A percentile compares a stretch with the other conserved stretches of the same genome.
Conservation (phyloP, 208 protist species). For the Acanthamoeba castellanii region DNA sequence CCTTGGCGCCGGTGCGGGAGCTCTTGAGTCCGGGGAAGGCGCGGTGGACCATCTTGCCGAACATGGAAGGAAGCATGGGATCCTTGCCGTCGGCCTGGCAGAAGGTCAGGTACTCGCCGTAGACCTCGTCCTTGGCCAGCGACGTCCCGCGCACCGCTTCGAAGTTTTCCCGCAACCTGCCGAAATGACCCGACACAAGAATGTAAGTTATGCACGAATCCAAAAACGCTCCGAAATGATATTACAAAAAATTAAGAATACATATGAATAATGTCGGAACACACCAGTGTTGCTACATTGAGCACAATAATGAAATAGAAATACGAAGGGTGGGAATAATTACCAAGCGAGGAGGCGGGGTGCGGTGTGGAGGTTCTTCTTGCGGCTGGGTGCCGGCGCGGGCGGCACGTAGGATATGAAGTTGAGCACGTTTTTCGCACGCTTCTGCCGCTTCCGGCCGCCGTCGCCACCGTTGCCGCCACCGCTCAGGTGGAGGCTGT, state of each 20-base stretch:
- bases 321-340: no score
- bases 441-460: background rate
- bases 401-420: constrained; percentile 38
- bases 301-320: background rate
- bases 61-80: constrained; percentile 45
- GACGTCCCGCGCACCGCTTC: background rate
- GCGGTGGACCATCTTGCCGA: constrained; percentile 39
- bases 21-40: constrained; percentile 51
- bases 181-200: no score
- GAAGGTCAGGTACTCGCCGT: constrained; percentile 6
- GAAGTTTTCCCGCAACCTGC: background rate
- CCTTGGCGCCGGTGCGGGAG: constrained; percentile 24
- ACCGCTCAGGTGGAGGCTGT: background rate
- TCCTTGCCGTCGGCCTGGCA: constrained; percentile 34
- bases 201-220: no score
- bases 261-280: background rate
- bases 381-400: background rate
- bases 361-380: constrained; percentile 1
- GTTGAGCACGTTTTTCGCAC: background rate
- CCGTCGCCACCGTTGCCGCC: background rate
- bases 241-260: no score
- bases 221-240: no score
- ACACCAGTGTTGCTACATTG: no score
- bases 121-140: constrained; percentile 38
- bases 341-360: background rate